phyloP scores from a whole-genome alignment of 768 basidiomycete species.

The Naganishia vaughanmartiniae region DNA sequence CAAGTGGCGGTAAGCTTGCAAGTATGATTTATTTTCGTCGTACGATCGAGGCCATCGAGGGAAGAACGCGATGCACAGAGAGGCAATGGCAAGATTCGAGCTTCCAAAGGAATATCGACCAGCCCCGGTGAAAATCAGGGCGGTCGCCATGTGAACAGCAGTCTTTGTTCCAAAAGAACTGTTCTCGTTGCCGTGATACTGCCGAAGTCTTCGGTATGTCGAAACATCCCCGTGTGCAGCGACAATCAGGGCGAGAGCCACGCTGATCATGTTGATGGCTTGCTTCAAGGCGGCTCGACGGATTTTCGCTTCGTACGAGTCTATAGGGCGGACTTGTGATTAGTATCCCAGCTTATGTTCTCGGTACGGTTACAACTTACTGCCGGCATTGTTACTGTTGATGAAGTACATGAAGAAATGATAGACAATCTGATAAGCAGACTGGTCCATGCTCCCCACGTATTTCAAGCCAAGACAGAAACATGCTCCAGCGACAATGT shows the following conservation, averaged over 20 bases:
- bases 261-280: slow-evolving; percentile 79
- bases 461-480: slow-evolving; percentile 88
- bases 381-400: slow-evolving; percentile 18
- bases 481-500: slow-evolving; percentile 85
- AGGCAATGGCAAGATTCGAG: slow-evolving; percentile 85
- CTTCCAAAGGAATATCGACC: slow-evolving; percentile 89
- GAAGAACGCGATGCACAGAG: slow-evolving; percentile 85
- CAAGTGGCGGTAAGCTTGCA: slow-evolving; percentile 88
- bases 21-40: slow-evolving; percentile 81
- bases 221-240: slow-evolving; percentile 94
- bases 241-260: slow-evolving; percentile 89
- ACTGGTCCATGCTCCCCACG: slow-evolving; percentile 86
- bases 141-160: slow-evolving; percentile 83
- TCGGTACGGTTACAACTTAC: slow-evolving; percentile 53
- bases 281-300: slow-evolving; percentile 81
- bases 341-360: neutral
- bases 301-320: slow-evolving; percentile 80
- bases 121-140: slow-evolving; percentile 86
- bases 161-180: slow-evolving; percentile 76
- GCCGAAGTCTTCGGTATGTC: slow-evolving; percentile 78
- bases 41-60: slow-evolving; percentile 77
- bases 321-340: slow-evolving; percentile 52
- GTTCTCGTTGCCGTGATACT: slow-evolving; percentile 72
- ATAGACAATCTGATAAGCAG: slow-evolving; percentile 67
- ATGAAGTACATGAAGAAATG: slow-evolving; percentile 35